Percentiles rank a stretch among this genome's conserved stretches.
phyloP scores from a whole-genome alignment of 2,329 filamentous ascomycete species.

The Pestalotiopsis sp. region DNA sequence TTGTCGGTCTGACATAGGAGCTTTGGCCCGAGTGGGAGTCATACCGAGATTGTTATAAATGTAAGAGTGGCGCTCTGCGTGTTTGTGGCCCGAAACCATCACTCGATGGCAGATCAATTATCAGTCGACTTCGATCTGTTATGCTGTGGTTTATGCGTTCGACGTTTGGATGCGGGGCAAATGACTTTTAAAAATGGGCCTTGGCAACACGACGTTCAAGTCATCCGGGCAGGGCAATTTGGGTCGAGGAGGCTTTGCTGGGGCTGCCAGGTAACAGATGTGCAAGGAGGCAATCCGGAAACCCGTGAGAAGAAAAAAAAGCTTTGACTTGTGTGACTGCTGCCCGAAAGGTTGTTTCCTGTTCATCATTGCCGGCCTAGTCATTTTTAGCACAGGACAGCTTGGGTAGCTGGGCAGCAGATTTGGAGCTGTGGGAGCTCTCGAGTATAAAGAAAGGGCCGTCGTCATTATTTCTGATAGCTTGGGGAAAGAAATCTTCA shows the following conservation, averaged over 20 bases:
- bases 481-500: not conserved
- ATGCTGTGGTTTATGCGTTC: not conserved
- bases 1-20: too few species aligned
- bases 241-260: too few species aligned
- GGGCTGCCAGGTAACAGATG: not conserved
- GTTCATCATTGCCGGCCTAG: too few species aligned
- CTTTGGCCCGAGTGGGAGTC: too few species aligned
- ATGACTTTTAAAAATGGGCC: not conserved
- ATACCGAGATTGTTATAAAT: too few species aligned
- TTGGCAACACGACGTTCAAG: not conserved
- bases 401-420: not conserved
- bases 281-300: not conserved
- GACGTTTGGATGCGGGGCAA: not conserved
- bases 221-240: not conserved
- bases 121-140: not conserved
- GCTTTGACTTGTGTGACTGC: not conserved
- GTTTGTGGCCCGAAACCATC: too few species aligned
- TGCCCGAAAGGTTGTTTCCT: not conserved
- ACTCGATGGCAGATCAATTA: not conserved
- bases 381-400: not conserved
- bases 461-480: not conserved
- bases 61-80: too few species aligned
- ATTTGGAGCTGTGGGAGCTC: not conserved
- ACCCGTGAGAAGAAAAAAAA: not conserved
- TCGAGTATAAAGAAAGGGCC: not conserved